A percentile compares a stretch with the other conserved stretches of the same genome.
phyloP scores from a whole-genome alignment of 495 filamentous ascomycete genomes.

The Sphaerosporella brunnea region DNA sequence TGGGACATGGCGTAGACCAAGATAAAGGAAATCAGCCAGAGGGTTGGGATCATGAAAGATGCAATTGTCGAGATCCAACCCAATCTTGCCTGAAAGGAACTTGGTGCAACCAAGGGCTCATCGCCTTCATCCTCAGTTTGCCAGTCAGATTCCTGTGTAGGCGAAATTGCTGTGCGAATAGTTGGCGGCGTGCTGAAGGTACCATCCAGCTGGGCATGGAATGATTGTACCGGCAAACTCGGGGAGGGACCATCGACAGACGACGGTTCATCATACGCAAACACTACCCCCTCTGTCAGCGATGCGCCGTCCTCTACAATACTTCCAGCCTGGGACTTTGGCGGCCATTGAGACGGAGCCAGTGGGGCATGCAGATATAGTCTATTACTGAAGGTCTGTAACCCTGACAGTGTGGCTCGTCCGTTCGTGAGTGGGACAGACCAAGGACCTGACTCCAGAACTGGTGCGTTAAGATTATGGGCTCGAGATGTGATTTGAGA shows the following conservation, averaged over 20 bases:
- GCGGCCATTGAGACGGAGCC: neutral
- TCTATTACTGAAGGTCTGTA: neutral
- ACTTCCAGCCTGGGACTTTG: neutral
- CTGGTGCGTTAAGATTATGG: neutral
- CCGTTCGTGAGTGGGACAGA: neutral
- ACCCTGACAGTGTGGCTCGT: conserved; percentile 1
- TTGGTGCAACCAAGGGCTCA: too few relatives aligned
- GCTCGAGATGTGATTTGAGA: neutral
- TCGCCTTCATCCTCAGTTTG: too few relatives aligned
- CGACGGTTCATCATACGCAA: neutral
- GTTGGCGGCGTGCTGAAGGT: neutral
- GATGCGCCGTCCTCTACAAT: neutral
- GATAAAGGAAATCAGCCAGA: too few relatives aligned
- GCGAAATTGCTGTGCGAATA: too few relatives aligned
- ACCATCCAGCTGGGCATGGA: neutral
- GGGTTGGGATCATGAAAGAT: too few relatives aligned
- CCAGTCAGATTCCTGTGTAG: too few relatives aligned
- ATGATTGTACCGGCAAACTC: neutral
- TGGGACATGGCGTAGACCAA: too few relatives aligned
- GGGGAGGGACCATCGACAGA: neutral
- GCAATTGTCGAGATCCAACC: too few relatives aligned
- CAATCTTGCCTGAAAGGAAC: too few relatives aligned
- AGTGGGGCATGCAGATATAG: neutral
- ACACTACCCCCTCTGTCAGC: neutral
- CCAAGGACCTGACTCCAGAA: neutral